Base-by-base conservation (phyloP, 371 early-diverging fungal species). In the Vavraia culicis region DNA sequence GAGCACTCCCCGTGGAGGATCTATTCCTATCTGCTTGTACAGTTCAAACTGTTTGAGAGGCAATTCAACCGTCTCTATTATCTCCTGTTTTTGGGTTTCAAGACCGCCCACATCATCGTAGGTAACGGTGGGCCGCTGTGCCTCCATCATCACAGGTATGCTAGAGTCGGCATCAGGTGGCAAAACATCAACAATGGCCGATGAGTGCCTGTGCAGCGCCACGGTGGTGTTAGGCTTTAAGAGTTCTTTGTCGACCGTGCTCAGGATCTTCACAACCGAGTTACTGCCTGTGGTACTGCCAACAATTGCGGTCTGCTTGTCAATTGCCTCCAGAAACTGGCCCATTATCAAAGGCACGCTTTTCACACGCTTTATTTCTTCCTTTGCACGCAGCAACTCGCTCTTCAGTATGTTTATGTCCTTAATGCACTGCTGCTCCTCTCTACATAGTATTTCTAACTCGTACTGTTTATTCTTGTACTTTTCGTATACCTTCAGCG, bases 21-120 rank as follows among this genome's bases (percentile, higher is more conserved):
- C 88, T 63, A 88, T 88, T 52, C 88, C 76, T n/a, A 94, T 91
- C 18, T 75, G 73, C 1, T 85, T 83, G 53, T 93, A 95, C 21
- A 94, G 73, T 42, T 93, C 87, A 5, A 88, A 88, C 52, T 89
- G 85, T 55, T 83, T 79, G 40, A 99, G 63, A 1, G 99, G 99
- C 9, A 96, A 74, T 54, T 91, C 85, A 40, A 99, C 87, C 0
- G 93, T 89, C 62, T 94, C 96, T 20, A 83, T 63, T 56, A 99
- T 88, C 55, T 85, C 85, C 54, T 82, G 78, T 64, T 93, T 95
- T 38, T 91, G 91, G 37, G 80, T 76, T 4, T 84, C 83, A 46
- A 96, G 67, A 8, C 99, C 99, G 49, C 99, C 99, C 16, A 99
- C 85, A 69, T 96, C 98, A 49, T 85, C 87, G 88, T 91, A 95